These are phyloP conservation scores for Lactuca saligna DNA, from an alignment of 129 eudicot genomes.

Conservation along the genomic window DNA sequence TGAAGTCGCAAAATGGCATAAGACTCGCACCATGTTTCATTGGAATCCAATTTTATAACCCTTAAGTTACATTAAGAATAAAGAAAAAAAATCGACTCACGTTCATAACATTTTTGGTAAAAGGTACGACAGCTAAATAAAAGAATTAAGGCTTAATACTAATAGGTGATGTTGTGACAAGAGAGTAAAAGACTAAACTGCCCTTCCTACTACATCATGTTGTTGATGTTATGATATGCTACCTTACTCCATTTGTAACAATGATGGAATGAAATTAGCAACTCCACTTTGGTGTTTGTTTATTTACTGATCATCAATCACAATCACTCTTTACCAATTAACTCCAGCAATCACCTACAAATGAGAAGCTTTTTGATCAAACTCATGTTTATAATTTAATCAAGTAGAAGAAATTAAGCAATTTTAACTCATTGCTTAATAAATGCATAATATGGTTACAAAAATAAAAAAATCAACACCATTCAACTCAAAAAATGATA, in stretches of 20 bases:
- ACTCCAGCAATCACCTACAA: constrained; percentile 23
- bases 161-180: neutral
- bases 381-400: neutral
- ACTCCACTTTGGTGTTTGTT: constrained; percentile 9
- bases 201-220: neutral
- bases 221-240: constrained; percentile 8
- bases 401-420: no score
- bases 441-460: no score
- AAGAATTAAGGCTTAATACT: neutral
- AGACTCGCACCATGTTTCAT: neutral
- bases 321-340: neutral
- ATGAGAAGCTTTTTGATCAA: neutral
- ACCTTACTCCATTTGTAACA: neutral
- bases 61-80: neutral
- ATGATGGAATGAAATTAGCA: constrained; percentile 13
- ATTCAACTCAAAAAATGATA: no score
- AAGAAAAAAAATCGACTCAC: no score
- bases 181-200: neutral
- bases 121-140: neutral
- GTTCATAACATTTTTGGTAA: neutral
- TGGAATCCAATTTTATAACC: neutral
- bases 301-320: constrained; percentile 19
- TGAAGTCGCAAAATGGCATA: neutral
- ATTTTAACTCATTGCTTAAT: neutral
- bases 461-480: no score